Percentiles rank a stretch among this genome's conserved stretches.
These are phyloP conservation scores for Ceratocystis cubensis DNA, from an alignment of 2,329 filamentous ascomycete species.

Conservation along the genomic window DNA sequence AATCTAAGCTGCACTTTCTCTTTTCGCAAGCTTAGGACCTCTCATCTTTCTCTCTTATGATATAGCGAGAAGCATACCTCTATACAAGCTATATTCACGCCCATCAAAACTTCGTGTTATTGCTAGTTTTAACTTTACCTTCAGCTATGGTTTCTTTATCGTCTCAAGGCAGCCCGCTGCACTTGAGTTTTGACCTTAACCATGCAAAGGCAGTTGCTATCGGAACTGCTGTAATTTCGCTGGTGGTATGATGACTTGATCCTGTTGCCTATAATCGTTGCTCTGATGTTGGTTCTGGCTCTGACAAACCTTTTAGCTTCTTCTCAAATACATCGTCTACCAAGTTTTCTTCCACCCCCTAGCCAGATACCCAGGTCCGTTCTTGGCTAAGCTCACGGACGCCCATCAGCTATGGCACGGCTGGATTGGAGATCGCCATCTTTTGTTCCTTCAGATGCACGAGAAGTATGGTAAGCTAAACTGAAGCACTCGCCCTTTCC, in stretches of 20 bases:
- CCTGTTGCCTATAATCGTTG: not conserved
- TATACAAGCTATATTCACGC: not conserved
- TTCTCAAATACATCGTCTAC: constrained; percentile 37
- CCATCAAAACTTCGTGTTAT: too few relatives aligned
- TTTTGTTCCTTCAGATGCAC: constrained; percentile 60
- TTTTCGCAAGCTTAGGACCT: not conserved
- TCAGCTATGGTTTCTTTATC: constrained; percentile 4
- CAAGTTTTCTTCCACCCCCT: constrained; percentile 52
- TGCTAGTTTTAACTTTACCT: not conserved
- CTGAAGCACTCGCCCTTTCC: constrained; percentile 16
- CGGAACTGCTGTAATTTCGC: not conserved
- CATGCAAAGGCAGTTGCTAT: not conserved
- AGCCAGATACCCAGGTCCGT: constrained; percentile 51
- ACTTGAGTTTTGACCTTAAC: not conserved
- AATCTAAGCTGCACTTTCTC: not conserved
- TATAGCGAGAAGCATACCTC: not conserved
- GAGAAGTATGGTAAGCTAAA: constrained; percentile 48
- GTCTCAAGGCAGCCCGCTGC: not conserved
- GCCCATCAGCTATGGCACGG: constrained; percentile 59
- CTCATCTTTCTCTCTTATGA: not conserved
- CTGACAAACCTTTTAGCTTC: not conserved
- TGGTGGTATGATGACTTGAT: not conserved
- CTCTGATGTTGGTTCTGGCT: not conserved
- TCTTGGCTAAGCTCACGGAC: constrained; percentile 51
- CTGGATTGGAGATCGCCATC: constrained; percentile 60